Base-by-base conservation (phyloP, 78 protist species). In the Dictyostelium brefeldianum region DNA sequence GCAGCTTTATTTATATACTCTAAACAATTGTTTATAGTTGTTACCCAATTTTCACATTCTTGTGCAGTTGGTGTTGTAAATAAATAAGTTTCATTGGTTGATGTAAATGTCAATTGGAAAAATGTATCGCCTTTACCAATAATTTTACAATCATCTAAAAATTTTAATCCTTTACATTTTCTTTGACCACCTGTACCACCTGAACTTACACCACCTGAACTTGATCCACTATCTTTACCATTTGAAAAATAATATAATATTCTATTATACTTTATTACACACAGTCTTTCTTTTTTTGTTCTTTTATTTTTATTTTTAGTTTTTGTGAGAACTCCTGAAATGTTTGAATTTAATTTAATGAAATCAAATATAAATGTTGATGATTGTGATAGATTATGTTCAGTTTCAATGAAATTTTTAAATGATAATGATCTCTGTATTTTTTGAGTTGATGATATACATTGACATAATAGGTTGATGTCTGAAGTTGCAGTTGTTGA, bases 221-320 rank as follows among this genome's bases (percentile, higher is more conserved):
- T 18, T 10, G 46, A 18, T 36, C 69, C 79, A 47, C 64, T 67
- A 1, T 62, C 70, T 36, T 36, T 36, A 36, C 43, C 46, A 20
- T n/a, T 10, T 15, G 92, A 73, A 50, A 53, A 85, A 29, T 85
- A 85, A 62, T 74, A 85, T 17, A 85, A 22, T 17, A 85, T 65
- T 85, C 92, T 85, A 29, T 59, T 20, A 62, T 85, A 85, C 48
- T 85, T 85, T 20, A 85, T 85, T 17, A 56, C 47, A 75, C 81
- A 73, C 6, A 85, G 9, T 74, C 92, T 71, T 22, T 85, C 92
- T 25, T 85, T 67, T 46, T 74, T 75, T 0, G 92, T 74, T 22
- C 51, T 25, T 65, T 85, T 85, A n/a, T 70, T 78, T 15, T 85
- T 85, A 18, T 85, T 85, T 71, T 85, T 85, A 0, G 69, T 74